A percentile compares a stretch with the other conserved stretches of the same genome.
These are phyloP conservation scores for Pholiota microspora DNA, from an alignment of 768 basidiomycete genomes.

Conservation along the genomic window DNA sequence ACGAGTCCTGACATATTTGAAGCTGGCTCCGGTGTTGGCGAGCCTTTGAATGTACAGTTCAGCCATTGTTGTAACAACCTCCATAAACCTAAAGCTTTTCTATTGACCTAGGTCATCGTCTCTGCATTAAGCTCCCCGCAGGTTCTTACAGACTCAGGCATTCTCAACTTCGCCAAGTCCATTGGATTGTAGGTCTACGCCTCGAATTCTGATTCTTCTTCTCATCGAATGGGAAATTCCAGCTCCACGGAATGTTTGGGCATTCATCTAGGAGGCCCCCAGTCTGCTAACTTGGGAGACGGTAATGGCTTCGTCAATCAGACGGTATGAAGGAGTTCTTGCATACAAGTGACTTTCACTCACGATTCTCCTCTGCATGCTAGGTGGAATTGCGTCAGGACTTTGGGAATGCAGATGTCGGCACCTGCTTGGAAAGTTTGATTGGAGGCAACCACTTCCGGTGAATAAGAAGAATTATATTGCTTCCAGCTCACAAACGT, in stretches of 20 bases:
- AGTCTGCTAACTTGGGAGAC: slow-evolving; percentile 77
- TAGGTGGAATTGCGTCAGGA: slow-evolving; percentile 73
- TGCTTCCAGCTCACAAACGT: background rate
- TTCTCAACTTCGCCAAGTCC: slow-evolving; percentile 58
- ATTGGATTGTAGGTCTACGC: slow-evolving; percentile 55
- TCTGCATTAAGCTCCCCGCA: slow-evolving; percentile 58
- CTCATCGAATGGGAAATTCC: slow-evolving; percentile 14
- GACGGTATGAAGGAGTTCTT: slow-evolving; percentile 37
- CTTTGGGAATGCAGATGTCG: slow-evolving; percentile 57
- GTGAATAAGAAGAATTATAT: slow-evolving; percentile 32
- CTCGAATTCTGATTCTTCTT: slow-evolving; percentile 21
- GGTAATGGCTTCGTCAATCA: slow-evolving; percentile 60
- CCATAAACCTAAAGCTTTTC: slow-evolving; percentile 42
- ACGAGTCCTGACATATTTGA: background rate
- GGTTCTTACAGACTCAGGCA: slow-evolving; percentile 54
- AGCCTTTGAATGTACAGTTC: slow-evolving; percentile 37
- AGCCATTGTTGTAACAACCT: slow-evolving; percentile 45
- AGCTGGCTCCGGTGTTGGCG: slow-evolving; percentile 46
- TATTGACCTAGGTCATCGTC: slow-evolving; percentile 48
- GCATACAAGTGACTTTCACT: background rate
- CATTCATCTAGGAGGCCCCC: slow-evolving; percentile 62
- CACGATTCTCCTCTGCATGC: background rate
- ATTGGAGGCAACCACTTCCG: slow-evolving; percentile 81
- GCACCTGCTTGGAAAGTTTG: slow-evolving; percentile 78
- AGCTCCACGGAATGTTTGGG: slow-evolving; percentile 67